Evolutionary conservation across 2,329 filamentous ascomycete genomes (phyloP), one percentile per base, ranked within the genome.

Genomic region (Hymenoscyphus scutula): DNA sequence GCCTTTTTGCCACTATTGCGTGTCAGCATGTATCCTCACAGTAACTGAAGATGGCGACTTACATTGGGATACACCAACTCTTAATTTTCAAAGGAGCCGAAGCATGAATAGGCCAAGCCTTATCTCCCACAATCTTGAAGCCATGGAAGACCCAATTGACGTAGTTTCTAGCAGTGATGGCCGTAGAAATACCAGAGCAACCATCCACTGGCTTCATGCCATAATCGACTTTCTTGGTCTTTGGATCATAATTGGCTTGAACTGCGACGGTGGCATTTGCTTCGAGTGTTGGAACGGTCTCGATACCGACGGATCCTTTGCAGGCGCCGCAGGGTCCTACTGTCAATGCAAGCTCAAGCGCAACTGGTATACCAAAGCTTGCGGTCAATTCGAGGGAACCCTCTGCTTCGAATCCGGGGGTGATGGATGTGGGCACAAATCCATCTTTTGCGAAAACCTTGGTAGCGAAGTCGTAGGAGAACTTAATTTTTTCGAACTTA

Each of bases 291-390:
- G 51, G 51, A 3, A 54, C 15, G 2, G 51, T 54, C 51, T 54
- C 51, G 51, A 54, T 17, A 29, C 51, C 51, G 5, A 54, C 19
- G 2, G 51, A 54, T 15, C 51, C 51, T 54, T 54, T 54, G 25
- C 51, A 54, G 5, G 5, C 2, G 19, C 19, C 7, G 17, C 51
- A 54, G 38, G 27, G 38, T 6, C 30, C 27, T 5, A 48, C 15
- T 41, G 48, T 41, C 5, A 60, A 17, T 56, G 29, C 59, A 25
- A 37, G 53, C 30, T 60, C 41, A 10, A 75, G 45, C 23, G 67
- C 68, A 17, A 75, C 57, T 6, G 74, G 73, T 19, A 75, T 64
- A 13, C 68, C 73, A 2, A 75, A 67, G 30, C 63, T 59, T 2
- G 72, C 73, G 3, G 69, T 65, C 10, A 73, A 54, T 51, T 58